These are phyloP conservation scores for Euphorbia corollata DNA, from an alignment of 441 rosid genomes.

Conservation along the genomic window DNA sequence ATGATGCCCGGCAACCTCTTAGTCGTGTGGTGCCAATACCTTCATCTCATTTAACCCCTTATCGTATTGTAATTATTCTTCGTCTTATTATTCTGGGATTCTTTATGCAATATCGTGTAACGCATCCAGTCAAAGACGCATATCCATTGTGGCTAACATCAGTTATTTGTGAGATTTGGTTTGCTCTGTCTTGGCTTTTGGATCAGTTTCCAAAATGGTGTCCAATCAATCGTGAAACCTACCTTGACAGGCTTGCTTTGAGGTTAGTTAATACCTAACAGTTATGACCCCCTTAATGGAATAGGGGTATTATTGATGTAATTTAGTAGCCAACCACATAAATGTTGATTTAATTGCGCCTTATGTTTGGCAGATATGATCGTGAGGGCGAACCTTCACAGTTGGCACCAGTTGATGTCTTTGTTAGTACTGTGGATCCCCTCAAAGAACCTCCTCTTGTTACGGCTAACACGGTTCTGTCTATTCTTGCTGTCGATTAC, in stretches of 20 bases:
- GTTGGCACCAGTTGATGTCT: constrained; percentile 82
- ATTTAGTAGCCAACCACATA: background rate
- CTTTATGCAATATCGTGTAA: constrained; percentile 87
- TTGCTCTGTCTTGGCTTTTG: constrained; percentile 96
- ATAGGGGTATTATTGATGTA: background rate
- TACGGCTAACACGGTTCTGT: constrained; percentile 93
- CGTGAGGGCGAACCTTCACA: constrained; percentile 96
- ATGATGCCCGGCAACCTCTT: constrained; percentile 85
- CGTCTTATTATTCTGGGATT: constrained; percentile 96
- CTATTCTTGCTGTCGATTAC: constrained; percentile 91
- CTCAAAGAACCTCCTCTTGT: constrained; percentile 91
- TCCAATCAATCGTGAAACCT: constrained; percentile 95
- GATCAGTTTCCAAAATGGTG: constrained; percentile 98
- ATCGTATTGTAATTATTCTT: constrained; percentile 82
- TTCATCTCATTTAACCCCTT: constrained; percentile 81
- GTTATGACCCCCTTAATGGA: background rate
- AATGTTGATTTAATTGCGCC: background rate
- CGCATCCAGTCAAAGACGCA: constrained; percentile 92
- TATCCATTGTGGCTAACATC: constrained; percentile 91
- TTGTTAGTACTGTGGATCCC: constrained; percentile 99
- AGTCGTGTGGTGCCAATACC: constrained; percentile 84
- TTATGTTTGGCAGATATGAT: constrained; percentile 54
- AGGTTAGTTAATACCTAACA: constrained; percentile 39
- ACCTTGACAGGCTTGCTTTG: constrained; percentile 80
- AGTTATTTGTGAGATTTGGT: constrained; percentile 98